A percentile compares a stretch with the other conserved stretches of the same genome.
Evolutionary conservation across 1,284 basidiomycete genomes (phyloP).

Genomic region (Sporisorium scitamineum): DNA sequence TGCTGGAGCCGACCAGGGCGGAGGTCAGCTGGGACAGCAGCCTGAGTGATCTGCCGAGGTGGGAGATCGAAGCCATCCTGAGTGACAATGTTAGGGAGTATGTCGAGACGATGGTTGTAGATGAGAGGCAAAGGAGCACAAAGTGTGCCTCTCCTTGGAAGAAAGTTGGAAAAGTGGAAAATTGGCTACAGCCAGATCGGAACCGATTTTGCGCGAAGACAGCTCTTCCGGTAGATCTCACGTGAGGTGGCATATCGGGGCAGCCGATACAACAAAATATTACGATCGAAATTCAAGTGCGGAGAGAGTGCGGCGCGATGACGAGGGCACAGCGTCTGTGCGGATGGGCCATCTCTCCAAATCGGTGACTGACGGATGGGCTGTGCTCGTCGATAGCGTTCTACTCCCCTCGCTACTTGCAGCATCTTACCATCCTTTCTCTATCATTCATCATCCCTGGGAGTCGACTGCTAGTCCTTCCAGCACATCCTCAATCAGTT

Average conservation of each 20-base stretch:
- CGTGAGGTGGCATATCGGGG: background rate
- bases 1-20: constrained; percentile 9
- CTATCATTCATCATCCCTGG: constrained; percentile 6
- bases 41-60: constrained; percentile 27
- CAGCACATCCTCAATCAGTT: background rate
- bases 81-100: background rate
- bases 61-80: constrained; percentile 29
- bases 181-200: constrained; percentile 20
- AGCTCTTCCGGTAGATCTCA: background rate
- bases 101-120: background rate
- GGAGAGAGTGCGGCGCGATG: constrained; percentile 14
- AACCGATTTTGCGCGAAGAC: constrained; percentile 18
- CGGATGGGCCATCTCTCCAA: constrained; percentile 22
- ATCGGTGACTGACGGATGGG: constrained; percentile 2
- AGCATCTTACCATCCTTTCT: background rate
- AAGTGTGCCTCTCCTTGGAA: background rate
- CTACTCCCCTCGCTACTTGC: background rate
- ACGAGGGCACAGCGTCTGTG: constrained; percentile 14
- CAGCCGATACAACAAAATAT: background rate
- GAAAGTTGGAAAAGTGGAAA: constrained; percentile 28
- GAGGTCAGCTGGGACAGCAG: constrained; percentile 14
- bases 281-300: background rate
- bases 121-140: background rate
- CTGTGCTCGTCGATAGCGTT: constrained; percentile 17
- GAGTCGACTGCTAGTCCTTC: constrained; percentile 64